phyloP scores from a whole-genome alignment of 2,329 filamentous ascomycete species.

The Talaromyces sp. region DNA sequence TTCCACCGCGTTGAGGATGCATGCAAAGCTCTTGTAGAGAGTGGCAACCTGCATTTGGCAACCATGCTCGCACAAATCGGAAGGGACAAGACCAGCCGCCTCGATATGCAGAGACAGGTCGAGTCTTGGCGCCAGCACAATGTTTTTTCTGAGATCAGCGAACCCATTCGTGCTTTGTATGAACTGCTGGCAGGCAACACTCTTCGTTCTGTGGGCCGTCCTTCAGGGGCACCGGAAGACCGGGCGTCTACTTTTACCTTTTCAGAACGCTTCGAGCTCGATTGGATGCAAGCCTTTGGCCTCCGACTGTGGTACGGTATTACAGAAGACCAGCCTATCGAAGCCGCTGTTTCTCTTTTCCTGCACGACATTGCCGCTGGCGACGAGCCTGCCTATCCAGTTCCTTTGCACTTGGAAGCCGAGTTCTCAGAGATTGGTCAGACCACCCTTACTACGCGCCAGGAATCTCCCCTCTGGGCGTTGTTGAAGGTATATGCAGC shows the following conservation, averaged over 20 bases:
- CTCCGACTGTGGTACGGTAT: conserved; percentile 86
- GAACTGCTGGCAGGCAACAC: conserved; percentile 84
- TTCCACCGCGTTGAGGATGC: conserved; percentile 76
- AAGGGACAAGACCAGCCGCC: conserved; percentile 61
- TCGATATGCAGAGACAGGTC: conserved; percentile 74
- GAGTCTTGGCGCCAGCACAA: conserved; percentile 78
- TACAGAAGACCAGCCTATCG: conserved; percentile 61
- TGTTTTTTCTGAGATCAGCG: conserved; percentile 79
- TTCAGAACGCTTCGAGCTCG: conserved; percentile 74
- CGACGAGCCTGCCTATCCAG: conserved; percentile 62
- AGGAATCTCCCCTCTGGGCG: conserved; percentile 78
- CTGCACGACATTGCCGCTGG: conserved; percentile 66
- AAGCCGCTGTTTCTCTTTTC: conserved; percentile 68
- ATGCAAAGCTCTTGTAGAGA: conserved; percentile 70
- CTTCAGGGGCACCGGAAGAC: conserved; percentile 69
- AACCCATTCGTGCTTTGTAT: conserved; percentile 79
- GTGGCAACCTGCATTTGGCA: conserved; percentile 75
- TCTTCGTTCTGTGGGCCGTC: conserved; percentile 72
- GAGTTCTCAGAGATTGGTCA: conserved; percentile 56
- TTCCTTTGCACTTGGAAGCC: conserved; percentile 65
- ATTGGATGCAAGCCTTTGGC: conserved; percentile 92
- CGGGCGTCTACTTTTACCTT: conserved; percentile 74
- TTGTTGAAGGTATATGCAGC: conserved; percentile 75
- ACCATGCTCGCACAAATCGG: conserved; percentile 80
- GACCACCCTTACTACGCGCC: conserved; percentile 49